A percentile compares a stretch with the other conserved stretches of the same genome.
Evolutionary conservation across 2,329 filamentous ascomycete species (phyloP).

Genomic region (Epicoccum nigrum): DNA sequence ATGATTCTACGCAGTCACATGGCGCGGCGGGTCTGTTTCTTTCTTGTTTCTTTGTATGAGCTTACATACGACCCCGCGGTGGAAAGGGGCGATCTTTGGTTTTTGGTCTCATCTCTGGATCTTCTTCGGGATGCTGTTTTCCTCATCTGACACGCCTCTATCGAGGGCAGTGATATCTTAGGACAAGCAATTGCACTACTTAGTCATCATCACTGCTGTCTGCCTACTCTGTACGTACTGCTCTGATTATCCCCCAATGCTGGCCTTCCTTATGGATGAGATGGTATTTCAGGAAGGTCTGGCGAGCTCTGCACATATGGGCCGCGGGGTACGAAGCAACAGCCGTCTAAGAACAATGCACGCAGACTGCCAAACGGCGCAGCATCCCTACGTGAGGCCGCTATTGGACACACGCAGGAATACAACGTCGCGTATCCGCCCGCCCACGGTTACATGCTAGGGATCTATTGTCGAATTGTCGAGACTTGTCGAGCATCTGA

Average conservation of each 20-base stretch:
- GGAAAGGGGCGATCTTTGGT: slow-evolving; percentile 38
- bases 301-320: slow-evolving; percentile 10
- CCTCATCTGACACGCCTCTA: slow-evolving; percentile 44
- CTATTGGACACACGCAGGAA: slow-evolving; percentile 9
- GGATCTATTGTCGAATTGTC: too few relatives aligned
- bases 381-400: slow-evolving; percentile 3
- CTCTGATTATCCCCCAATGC: neutral
- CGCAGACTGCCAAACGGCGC: too few relatives aligned
- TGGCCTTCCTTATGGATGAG: neutral
- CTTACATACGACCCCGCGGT: slow-evolving; percentile 31
- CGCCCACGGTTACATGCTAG: slow-evolving; percentile 5
- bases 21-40: slow-evolving; percentile 36
- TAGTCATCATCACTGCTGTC: slow-evolving; percentile 14
- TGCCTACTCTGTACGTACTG: neutral
- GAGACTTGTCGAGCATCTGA: neutral
- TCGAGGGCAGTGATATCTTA: slow-evolving; percentile 46
- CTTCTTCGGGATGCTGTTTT: slow-evolving; percentile 28
- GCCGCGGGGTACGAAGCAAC: slow-evolving; percentile 7
- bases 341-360: neutral
- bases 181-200: slow-evolving; percentile 44
- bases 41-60: slow-evolving; percentile 42
- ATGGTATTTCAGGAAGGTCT: slow-evolving; percentile 1
- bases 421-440: neutral
- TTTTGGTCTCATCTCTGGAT: slow-evolving; percentile 31
- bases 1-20: slow-evolving; percentile 47